phyloP scores from a whole-genome alignment of 257 asterid species.

The Plantago elongata region DNA sequence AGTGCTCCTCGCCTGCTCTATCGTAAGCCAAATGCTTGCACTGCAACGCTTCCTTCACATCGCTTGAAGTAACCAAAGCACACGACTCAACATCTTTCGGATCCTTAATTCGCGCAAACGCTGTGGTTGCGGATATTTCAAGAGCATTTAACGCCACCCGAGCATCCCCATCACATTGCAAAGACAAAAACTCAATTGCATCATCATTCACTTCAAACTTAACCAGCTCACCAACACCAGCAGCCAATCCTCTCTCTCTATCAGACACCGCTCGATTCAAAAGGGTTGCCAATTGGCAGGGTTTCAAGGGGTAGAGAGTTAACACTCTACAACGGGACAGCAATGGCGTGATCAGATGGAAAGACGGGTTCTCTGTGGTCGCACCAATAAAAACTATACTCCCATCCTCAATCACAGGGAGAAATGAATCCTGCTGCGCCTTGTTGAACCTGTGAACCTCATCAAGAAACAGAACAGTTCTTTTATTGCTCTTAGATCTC shows the following conservation, averaged over 20 bases:
- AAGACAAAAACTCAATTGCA: conserved; percentile 45
- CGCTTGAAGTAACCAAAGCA: conserved; percentile 19
- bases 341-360: conserved; percentile 74
- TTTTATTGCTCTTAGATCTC: conserved; percentile 23
- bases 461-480: conserved; percentile 68
- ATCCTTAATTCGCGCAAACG: conserved; percentile 23
- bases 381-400: conserved; percentile 81
- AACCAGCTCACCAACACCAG: conserved; percentile 5
- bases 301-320: conserved; percentile 52
- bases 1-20: conserved; percentile 76
- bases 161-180: conserved; percentile 72
- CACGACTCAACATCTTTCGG: background rate
- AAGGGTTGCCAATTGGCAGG: conserved; percentile 38
- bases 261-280: conserved; percentile 44
- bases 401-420: conserved; percentile 89
- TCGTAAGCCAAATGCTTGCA: conserved; percentile 76
- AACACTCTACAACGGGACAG: conserved; percentile 75
- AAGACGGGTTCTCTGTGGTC: conserved; percentile 88
- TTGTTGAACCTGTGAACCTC: conserved; percentile 95
- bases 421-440: conserved; percentile 77
- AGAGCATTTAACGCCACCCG: conserved; percentile 68
- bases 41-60: conserved; percentile 61
- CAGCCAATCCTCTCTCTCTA: conserved; percentile 32
- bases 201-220: conserved; percentile 31
- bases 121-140: conserved; percentile 58